Evolutionary conservation across 768 basidiomycete genomes (phyloP).

Genomic region (Agaricus blazei): DNA sequence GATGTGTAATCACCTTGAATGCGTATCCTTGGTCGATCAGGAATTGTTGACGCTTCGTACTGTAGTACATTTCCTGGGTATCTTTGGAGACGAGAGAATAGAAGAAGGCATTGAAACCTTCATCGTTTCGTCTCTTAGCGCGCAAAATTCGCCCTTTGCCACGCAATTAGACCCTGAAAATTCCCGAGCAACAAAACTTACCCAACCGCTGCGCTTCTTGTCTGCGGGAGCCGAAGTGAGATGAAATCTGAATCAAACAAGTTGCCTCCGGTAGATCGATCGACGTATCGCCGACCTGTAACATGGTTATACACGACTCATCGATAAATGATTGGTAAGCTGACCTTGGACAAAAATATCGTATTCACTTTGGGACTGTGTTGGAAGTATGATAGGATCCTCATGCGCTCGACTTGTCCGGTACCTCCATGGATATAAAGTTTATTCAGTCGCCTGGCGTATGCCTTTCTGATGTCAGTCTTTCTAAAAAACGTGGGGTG

Average conservation of each 20-base stretch:
- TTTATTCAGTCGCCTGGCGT: conserved; percentile 90
- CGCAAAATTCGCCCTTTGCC: conserved; percentile 84
- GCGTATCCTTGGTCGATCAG: conserved; percentile 98
- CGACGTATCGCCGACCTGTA: conserved; percentile 92
- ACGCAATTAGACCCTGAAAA: conserved; percentile 7
- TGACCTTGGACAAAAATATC: conserved; percentile 94
- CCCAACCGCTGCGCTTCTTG: conserved; percentile 97
- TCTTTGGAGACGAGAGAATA: conserved; percentile 99
- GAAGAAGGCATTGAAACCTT: conserved; percentile 99
- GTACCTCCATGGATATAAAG: conserved; percentile 96
- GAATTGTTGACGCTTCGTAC: conserved; percentile 97
- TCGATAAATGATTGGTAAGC: not conserved
- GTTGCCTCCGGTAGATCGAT: conserved; percentile 99
- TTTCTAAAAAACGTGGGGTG: not conserved
- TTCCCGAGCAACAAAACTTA: conserved; percentile 25
- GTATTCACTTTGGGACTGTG: conserved; percentile 95
- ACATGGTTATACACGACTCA: not conserved
- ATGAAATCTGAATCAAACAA: conserved; percentile 98
- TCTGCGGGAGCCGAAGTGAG: conserved; percentile 95
- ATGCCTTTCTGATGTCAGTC: conserved; percentile 47
- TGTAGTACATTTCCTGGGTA: conserved; percentile 99
- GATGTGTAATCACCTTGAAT: conserved; percentile 98
- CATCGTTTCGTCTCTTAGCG: conserved; percentile 96
- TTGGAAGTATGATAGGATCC: conserved; percentile 93
- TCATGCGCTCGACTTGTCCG: conserved; percentile 92